A percentile compares a stretch with the other conserved stretches of the same genome.
Conservation (phyloP, 768 basidiomycete species). For the Serendipita sp. region DNA sequence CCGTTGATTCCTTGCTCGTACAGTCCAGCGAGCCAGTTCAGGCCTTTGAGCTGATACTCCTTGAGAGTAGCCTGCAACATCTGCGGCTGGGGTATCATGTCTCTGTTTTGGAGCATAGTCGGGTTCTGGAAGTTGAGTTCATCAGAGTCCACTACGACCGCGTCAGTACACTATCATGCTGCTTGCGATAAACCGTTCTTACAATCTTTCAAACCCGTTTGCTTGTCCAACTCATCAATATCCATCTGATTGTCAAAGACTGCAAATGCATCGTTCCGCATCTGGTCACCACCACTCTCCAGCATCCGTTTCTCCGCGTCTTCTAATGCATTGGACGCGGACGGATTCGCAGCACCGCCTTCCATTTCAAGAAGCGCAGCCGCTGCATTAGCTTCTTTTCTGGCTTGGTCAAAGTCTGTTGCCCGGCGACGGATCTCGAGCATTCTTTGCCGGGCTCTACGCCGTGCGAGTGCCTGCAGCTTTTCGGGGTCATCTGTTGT, state of each 20-base stretch:
- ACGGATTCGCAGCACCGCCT: neutral
- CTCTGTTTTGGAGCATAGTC: conserved; percentile 66
- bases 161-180: neutral
- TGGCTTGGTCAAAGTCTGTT: conserved; percentile 50
- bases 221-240: neutral
- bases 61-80: conserved; percentile 96
- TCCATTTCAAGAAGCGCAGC: neutral
- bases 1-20: conserved; percentile 99
- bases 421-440: conserved; percentile 64
- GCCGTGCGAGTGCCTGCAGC: conserved; percentile 65
- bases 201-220: conserved; percentile 2
- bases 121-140: conserved; percentile 99
- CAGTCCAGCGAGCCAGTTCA: conserved; percentile 93
- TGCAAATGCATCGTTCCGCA: neutral
- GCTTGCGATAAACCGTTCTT: neutral
- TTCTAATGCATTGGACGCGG: neutral
- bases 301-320: neutral
- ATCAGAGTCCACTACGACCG: conserved; percentile 65
- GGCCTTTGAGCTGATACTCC: conserved; percentile 94
- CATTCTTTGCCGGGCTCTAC: conserved; percentile 83
- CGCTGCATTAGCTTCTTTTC: neutral
- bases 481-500: conserved; percentile 70
- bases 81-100: conserved; percentile 80
- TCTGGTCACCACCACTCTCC: neutral
- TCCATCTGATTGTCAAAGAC: neutral